Evolutionary conservation across 306 rosid species (phyloP).

Genomic region (Biancaea sappan): DNA sequence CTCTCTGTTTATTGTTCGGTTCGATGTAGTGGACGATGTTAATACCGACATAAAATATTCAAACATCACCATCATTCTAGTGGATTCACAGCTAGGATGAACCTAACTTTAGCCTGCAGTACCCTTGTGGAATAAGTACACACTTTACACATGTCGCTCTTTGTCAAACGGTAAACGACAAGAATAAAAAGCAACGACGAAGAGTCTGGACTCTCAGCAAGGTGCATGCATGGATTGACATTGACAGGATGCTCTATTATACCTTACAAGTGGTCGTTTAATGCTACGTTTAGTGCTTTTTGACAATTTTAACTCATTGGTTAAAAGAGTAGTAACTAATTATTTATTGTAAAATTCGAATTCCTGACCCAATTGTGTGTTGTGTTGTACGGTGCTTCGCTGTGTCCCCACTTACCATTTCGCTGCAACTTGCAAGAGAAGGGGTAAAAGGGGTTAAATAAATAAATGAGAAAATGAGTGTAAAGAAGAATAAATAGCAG

Average conservation of each 20-base stretch:
- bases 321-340: background rate
- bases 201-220: background rate
- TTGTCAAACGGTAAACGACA: conserved; percentile 21
- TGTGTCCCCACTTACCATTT: conserved; percentile 26
- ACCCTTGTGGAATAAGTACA: no score
- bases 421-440: conserved; percentile 34
- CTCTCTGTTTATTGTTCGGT: no score
- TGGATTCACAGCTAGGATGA: conserved; percentile 29
- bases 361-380: conserved; percentile 25
- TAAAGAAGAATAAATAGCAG: background rate
- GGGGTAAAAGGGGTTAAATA: background rate
- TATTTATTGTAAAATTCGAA: background rate
- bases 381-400: background rate
- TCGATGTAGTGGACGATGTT: no score
- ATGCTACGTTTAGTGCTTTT: conserved; percentile 1
- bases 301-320: background rate
- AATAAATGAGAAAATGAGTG: conserved; percentile 5
- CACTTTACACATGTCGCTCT: no score
- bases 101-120: no score
- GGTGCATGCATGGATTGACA: background rate
- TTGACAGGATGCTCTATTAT: conserved; percentile 13
- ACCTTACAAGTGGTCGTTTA: background rate
- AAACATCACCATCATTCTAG: background rate
- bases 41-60: background rate
- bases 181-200: background rate